Base-by-base conservation (phyloP, 169 alveolate genomes). In the Eimeria brunetti region DNA sequence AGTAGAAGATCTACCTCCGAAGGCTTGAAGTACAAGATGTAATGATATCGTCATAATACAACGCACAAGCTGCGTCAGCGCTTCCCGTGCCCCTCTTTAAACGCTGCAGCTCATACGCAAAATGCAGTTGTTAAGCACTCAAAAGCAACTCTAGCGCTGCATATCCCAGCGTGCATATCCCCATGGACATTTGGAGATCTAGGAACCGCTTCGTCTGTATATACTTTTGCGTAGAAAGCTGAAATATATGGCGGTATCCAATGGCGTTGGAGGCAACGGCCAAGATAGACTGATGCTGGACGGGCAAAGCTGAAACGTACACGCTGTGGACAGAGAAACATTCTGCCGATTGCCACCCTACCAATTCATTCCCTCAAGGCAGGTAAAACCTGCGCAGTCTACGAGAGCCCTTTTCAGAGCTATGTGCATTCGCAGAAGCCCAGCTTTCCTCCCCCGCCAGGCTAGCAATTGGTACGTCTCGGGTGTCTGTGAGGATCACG, bases 41-140 rank as follows among this genome's bases (percentile, higher is more conserved):
- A 36, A n/a, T 20, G n/a, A 33, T 22, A 14, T 73, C 22, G 9
- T 22, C 53, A 20, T 20, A 38, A 5, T 73, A 33, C 2, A 38
- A 73, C 83, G 53, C 53, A 73, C 83, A 53, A 73, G 36, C 83
- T 73, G 83, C 41, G 22, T 18, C 56, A 73, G 16, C n/a, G 53
- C 41, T 73, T 18, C 12, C 51, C 18, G 27, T 67, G 46, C 46
- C 33, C 49, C 16, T 4, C 22, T 33, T 18, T 4, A 1, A 4
- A 38, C 0, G 30, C 9, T 73, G 46, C 14, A 73, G 18, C 41
- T 7, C 36, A 62, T 16, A 20, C 1, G 9, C 22, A 8, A 11
- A 62, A 62, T n/a, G 83, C 49, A 33, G 12, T 16, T 16, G n/a
- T 24, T 12, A 33, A 69, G 12, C 53, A 41, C 11, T 24, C 38